These are phyloP conservation scores for Casuarina cunninghamiana DNA, from an alignment of 306 rosid genomes.

Conservation along the genomic window DNA sequence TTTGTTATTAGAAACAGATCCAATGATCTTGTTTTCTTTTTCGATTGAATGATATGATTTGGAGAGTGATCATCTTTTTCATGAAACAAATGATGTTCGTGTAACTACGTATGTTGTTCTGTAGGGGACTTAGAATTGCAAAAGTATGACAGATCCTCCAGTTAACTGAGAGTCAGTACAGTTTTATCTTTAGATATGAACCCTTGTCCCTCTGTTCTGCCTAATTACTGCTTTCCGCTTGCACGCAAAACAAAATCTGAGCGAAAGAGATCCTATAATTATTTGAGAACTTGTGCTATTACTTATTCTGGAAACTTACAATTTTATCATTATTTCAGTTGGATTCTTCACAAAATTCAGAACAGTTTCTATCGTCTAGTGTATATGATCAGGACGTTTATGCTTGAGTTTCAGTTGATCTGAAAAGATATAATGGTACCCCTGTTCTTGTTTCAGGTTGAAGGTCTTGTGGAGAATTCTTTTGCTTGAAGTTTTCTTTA, in stretches of 20 bases:
- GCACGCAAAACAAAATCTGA: constrained; percentile 16
- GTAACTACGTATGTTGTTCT: neutral
- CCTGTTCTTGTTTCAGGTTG: neutral
- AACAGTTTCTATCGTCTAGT: neutral
- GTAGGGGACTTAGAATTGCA: neutral
- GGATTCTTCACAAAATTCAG: constrained; percentile 1
- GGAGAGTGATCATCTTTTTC: neutral
- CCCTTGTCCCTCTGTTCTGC: neutral
- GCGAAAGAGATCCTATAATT: constrained; percentile 4
- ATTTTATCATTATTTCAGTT: constrained; percentile 9
- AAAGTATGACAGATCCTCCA: neutral
- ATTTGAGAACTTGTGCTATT: neutral
- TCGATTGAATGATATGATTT: neutral
- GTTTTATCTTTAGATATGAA: neutral
- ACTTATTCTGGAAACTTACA: neutral
- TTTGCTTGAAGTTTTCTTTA: constrained; percentile 8
- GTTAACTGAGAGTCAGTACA: neutral
- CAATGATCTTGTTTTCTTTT: neutral
- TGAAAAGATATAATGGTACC: neutral
- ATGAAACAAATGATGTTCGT: neutral
- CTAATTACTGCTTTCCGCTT: neutral
- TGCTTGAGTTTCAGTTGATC: neutral
- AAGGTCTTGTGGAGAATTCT: neutral
- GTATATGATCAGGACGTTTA: neutral
- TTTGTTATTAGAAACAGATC: neutral